Conservation (phyloP, 73 alveolate genomes). For the Tetrahymena elliotti region DNA sequence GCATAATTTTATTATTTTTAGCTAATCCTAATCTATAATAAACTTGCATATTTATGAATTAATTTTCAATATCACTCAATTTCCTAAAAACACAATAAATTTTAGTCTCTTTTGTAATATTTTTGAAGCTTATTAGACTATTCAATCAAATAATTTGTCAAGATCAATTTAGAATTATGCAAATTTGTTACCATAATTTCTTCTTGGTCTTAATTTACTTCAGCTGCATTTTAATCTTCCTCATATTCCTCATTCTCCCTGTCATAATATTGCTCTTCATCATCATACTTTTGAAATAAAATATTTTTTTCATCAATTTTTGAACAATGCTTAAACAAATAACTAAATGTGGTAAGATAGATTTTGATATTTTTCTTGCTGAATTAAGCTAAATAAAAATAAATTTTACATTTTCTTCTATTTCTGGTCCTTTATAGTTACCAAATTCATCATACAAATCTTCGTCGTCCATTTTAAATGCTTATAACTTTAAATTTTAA, state of each 20-base stretch:
- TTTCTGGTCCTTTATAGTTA: conserved; percentile 91
- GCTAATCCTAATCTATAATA: no score
- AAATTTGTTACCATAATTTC: conserved; percentile 24
- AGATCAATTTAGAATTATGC: conserved; percentile 1
- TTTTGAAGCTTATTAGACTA: no score
- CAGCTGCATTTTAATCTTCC: conserved; percentile 51
- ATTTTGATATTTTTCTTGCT: background rate
- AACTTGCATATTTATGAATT: no score
- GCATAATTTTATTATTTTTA: no score
- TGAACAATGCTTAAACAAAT: conserved; percentile 7
- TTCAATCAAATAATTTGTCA: background rate
- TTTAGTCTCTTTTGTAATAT: no score
- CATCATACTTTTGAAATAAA: background rate
- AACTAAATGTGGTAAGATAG: background rate
- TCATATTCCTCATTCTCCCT: conserved; percentile 60
- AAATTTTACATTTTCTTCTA: conserved; percentile 43
- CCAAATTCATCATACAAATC: conserved; percentile 99
- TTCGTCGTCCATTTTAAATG: conserved; percentile 52
- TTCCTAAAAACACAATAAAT: no score
- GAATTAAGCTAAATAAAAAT: conserved; percentile 8
- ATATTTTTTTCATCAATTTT: conserved; percentile 2
- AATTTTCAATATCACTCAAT: no score
- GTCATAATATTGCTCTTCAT: conserved; percentile 50
- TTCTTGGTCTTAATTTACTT: conserved; percentile 37
- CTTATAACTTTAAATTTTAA: background rate